Conservation (phyloP, 2,329 filamentous ascomycete genomes). For the Calycina marina region DNA sequence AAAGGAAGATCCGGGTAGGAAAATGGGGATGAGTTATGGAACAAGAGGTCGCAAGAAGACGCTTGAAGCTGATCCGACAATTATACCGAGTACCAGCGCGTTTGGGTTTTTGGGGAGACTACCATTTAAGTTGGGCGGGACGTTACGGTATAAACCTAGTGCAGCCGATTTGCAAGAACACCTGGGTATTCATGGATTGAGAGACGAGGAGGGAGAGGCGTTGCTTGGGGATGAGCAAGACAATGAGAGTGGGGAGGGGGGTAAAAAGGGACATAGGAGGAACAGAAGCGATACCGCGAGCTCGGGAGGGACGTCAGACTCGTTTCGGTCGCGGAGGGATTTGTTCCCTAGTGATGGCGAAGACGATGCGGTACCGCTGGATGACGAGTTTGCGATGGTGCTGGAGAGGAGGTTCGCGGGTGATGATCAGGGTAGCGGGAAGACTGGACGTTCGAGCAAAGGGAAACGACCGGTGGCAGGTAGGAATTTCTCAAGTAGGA, state of each 20-base stretch:
- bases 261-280: slow-evolving; percentile 25
- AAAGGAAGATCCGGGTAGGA: slow-evolving; percentile 51
- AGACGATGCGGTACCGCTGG: slow-evolving; percentile 83
- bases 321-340: slow-evolving; percentile 75
- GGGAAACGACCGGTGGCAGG: slow-evolving; percentile 32
- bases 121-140: slow-evolving; percentile 73
- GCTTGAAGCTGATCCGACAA: slow-evolving; percentile 53
- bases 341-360: slow-evolving; percentile 76
- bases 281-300: slow-evolving; percentile 65
- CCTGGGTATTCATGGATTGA: slow-evolving; percentile 38
- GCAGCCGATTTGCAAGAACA: slow-evolving; percentile 84
- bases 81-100: slow-evolving; percentile 78
- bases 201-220: slow-evolving; percentile 48
- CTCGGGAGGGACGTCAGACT: slow-evolving; percentile 72
- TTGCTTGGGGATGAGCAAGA: slow-evolving; percentile 39
- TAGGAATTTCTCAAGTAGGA: slow-evolving; percentile 44
- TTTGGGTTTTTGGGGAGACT: slow-evolving; percentile 73
- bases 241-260: slow-evolving; percentile 9
- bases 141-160: slow-evolving; percentile 75
- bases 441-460: slow-evolving; percentile 44
- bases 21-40: slow-evolving; percentile 82
- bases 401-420: slow-evolving; percentile 53
- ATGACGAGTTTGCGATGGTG: slow-evolving; percentile 81
- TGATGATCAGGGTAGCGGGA: slow-evolving; percentile 57
- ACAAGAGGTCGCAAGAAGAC: slow-evolving; percentile 49